Percentiles rank a stretch among this genome's conserved stretches.
Conservation (phyloP, 225 moss, liverwort and hornwort genomes). For the Pseudisothecium myosuroides region DNA sequence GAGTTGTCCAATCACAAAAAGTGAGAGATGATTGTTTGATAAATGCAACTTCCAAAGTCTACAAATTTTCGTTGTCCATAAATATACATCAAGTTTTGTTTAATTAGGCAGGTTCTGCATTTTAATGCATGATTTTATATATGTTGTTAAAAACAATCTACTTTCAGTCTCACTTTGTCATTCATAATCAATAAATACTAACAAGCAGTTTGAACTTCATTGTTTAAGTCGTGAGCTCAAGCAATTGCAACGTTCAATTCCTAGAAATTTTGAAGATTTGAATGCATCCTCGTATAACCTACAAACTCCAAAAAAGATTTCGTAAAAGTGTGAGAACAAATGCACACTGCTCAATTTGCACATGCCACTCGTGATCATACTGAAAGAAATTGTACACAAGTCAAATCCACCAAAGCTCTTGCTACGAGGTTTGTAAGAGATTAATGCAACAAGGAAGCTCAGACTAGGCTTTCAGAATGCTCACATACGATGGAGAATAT, state of each 20-base stretch:
- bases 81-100: background rate
- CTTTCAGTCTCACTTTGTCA: background rate
- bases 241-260: background rate
- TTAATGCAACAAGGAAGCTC: background rate
- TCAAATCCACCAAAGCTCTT: background rate
- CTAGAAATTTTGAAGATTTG: background rate
- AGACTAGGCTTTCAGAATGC: conserved; percentile 12
- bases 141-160: background rate
- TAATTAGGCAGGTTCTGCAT: background rate
- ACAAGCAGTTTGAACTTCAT: too few relatives aligned
- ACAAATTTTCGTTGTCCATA: background rate
- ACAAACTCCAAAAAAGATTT: background rate
- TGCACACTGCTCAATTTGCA: background rate
- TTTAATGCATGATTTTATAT: background rate
- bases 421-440: background rate
- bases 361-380: background rate
- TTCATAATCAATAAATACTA: background rate
- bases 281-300: background rate
- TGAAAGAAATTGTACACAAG: background rate
- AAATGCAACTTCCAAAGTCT: background rate
- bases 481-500: conserved; percentile 90
- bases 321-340: background rate
- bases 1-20: background rate
- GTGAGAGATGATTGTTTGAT: background rate
- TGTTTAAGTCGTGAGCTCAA: background rate